Evolutionary conservation across 371 early-diverging fungal genomes (phyloP).

Genomic region (Mortierella sp.): DNA sequence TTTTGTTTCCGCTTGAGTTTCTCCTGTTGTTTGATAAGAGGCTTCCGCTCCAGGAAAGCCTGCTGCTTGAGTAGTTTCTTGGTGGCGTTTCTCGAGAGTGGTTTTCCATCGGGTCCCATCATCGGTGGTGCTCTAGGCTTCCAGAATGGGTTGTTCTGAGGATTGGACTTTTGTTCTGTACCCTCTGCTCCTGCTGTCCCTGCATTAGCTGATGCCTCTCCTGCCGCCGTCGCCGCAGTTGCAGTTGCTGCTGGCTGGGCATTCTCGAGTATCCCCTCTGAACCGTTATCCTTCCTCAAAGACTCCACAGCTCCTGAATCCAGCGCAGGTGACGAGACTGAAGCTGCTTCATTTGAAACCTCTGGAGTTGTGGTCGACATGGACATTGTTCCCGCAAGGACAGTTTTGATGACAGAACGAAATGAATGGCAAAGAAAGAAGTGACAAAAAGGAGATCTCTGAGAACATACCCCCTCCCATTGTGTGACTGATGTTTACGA

Average conservation of each 20-base stretch:
- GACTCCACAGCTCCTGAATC: no score
- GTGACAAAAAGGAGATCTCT: no score
- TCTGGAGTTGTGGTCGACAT: no score
- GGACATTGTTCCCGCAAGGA: no score
- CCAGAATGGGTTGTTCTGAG: constrained; percentile 31
- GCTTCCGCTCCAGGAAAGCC: constrained; percentile 40
- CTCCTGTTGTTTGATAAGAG: constrained; percentile 36
- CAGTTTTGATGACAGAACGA: no score
- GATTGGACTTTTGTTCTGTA: background rate
- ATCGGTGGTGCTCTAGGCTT: constrained; percentile 44
- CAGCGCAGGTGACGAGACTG: no score
- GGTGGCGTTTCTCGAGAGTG: constrained; percentile 54
- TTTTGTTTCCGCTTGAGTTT: constrained; percentile 54
- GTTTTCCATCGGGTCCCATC: constrained; percentile 45
- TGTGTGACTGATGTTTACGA: constrained; percentile 6
- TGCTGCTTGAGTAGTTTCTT: constrained; percentile 59
- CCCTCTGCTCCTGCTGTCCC: constrained; percentile 3
- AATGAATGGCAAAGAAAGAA: no score
- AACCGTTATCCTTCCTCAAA: no score
- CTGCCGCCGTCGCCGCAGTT: background rate
- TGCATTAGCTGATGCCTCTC: background rate
- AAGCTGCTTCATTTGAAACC: no score
- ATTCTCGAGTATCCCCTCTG: no score
- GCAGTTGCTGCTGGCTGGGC: background rate
- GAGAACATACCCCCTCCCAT: no score